These are phyloP conservation scores for Rhizoctonia solani DNA, from an alignment of 1,284 basidiomycete species.

Conservation along the genomic window DNA sequence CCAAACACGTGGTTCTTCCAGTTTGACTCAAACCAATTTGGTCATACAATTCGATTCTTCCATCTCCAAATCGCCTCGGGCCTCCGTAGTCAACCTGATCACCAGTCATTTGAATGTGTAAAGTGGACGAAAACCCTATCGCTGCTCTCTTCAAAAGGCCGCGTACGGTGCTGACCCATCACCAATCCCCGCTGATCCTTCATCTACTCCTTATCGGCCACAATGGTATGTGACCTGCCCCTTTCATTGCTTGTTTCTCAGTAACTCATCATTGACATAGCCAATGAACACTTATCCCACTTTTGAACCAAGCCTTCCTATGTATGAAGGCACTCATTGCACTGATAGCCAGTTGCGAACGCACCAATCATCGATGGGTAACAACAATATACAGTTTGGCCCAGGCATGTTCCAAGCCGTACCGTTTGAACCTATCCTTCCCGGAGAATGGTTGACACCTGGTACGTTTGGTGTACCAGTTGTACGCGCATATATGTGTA, in stretches of 20 bases:
- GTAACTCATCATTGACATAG: conserved; percentile 3
- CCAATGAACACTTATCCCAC: not conserved
- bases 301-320: not conserved
- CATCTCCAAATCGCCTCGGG: conserved; percentile 22
- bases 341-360: not conserved
- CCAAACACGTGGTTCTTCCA: conserved; percentile 20
- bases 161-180: not conserved
- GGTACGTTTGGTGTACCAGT: not conserved
- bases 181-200: not conserved
- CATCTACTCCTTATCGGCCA: not conserved
- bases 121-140: not conserved
- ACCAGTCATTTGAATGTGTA: conserved; percentile 16
- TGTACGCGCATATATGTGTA: not conserved
- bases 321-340: not conserved
- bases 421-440: not conserved
- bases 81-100: conserved; percentile 24
- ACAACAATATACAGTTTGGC: not conserved
- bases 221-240: conserved; percentile 2
- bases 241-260: not conserved
- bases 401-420: not conserved
- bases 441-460: not conserved
- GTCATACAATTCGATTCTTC: not conserved
- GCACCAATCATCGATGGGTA: not conserved
- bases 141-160: conserved; percentile 21
- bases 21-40: conserved; percentile 9